phyloP scores from a whole-genome alignment of 2,329 filamentous ascomycete species.

The Metarhizium brunneum region DNA sequence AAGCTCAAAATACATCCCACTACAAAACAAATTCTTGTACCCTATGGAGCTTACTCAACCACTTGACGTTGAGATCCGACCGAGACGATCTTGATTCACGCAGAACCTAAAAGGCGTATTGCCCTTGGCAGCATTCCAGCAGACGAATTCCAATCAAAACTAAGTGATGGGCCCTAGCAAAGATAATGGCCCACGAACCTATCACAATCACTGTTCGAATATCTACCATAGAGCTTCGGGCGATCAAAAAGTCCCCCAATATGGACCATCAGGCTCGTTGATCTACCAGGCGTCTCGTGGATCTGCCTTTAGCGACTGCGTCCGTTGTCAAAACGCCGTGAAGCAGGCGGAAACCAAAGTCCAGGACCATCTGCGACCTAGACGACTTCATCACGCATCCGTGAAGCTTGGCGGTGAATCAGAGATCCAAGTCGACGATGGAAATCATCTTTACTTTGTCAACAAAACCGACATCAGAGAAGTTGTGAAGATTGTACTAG shows the following conservation, averaged over 20 bases:
- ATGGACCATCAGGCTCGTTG: neutral
- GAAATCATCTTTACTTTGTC: conserved; percentile 8
- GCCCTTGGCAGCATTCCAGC: neutral
- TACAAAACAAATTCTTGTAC: neutral
- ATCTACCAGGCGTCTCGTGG: neutral
- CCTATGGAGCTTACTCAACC: neutral
- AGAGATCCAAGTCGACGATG: neutral
- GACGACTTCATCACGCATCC: neutral
- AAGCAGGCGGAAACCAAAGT: conserved; percentile 2
- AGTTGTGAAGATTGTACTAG: conserved; percentile 4
- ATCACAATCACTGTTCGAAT: neutral
- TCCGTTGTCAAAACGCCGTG: neutral
- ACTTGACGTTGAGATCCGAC: neutral
- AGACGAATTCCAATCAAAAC: neutral
- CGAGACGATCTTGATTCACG: neutral
- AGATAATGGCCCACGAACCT: neutral
- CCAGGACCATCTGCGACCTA: conserved; percentile 3
- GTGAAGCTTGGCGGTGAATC: conserved; percentile 1
- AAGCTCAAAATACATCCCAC: neutral
- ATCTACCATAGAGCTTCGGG: neutral
- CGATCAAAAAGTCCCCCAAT: neutral
- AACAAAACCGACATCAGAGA: conserved; percentile 9
- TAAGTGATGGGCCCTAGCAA: neutral
- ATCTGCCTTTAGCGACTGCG: neutral
- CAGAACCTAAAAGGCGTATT: neutral